Evolutionary conservation across 2,329 filamentous ascomycete species (phyloP), one percentile per base, ranked within the genome.

Genomic region (Ploettnerulaceae sp.): DNA sequence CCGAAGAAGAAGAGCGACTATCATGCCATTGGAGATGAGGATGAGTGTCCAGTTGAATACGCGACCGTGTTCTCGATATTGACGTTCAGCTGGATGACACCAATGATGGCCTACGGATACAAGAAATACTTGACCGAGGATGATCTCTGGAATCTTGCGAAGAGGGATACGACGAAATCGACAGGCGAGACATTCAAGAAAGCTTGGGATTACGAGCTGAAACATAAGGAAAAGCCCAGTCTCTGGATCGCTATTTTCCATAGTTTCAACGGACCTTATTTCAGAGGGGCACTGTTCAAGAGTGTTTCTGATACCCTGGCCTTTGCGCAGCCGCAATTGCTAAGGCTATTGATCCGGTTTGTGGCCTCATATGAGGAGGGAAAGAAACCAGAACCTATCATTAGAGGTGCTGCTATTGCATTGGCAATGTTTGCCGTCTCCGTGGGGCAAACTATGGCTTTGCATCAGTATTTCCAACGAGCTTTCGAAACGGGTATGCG

Each of bases 61-160:
- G 90, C 93, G 9, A 89, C 91, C 50, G 75, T 97, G 42, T 98
- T 98, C 69, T 95, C 91, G 3, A 81, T 87, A 40, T 75, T 98
- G 35, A 95, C 91, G 0, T 98, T 98, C 66, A 84, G 86, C 45
- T 98, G 93, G 93, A 96, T 98, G 91, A 97, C 93, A 0, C 90
- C 93, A 0, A 71, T 98, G 78, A 98, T 98, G 93, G 89, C 82
- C 63, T 84, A 84, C 62, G 93, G 93, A 1, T 97, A 98, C 71
- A 87, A 85, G 62, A 81, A 90, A 49, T 98, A 82, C 65, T 73
- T 98, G 52, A 95, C 89, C 1, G 89, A 97, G 65, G 88, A 96
- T 54, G 91, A 98, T 66, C 75, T 98, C 18, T 98, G 94, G 94
- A 91, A 89, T 51, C 72, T 98, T 48, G 80, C 89, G 31, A 84